Percentiles rank a stretch among this genome's conserved stretches.
Conservation (phyloP, 129 eudicot genomes). For the Chrysanthemum lavandulifolium region DNA sequence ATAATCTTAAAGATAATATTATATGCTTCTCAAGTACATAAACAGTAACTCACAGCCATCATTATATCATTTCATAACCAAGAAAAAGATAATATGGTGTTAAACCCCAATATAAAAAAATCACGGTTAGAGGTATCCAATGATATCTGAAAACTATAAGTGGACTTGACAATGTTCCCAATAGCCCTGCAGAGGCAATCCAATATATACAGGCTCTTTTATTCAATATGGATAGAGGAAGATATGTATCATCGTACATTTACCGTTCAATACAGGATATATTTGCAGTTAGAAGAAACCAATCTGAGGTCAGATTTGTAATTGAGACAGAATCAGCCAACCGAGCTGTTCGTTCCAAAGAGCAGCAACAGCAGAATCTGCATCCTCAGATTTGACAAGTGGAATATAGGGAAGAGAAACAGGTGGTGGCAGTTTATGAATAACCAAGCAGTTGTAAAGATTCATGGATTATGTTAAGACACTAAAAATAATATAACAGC, state of each 20-base stretch:
- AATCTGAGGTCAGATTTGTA: too few species aligned
- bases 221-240: slow-evolving; percentile 25
- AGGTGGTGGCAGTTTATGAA: slow-evolving; percentile 28
- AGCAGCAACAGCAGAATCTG: slow-evolving; percentile 45
- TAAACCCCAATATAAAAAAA: slow-evolving; percentile 6
- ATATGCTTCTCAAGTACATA: slow-evolving; percentile 25
- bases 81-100: slow-evolving; percentile 5
- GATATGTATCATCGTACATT: slow-evolving; percentile 24
- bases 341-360: slow-evolving; percentile 29
- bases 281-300: slow-evolving; percentile 27
- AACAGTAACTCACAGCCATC: slow-evolving; percentile 25
- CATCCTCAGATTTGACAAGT: slow-evolving; percentile 41
- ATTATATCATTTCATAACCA: slow-evolving; percentile 22
- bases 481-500: slow-evolving; percentile 9
- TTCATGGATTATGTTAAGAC: slow-evolving; percentile 16
- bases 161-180: slow-evolving; percentile 13
- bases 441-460: neutral
- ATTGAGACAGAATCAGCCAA: slow-evolving; percentile 20
- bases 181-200: slow-evolving; percentile 46
- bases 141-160: neutral
- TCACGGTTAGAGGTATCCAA: slow-evolving; percentile 17
- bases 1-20: slow-evolving; percentile 20
- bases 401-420: slow-evolving; percentile 41
- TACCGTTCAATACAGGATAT: slow-evolving; percentile 33
- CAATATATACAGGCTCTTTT: slow-evolving; percentile 25